Base-by-base conservation (phyloP, 2,329 filamentous ascomycete genomes). In the Byssochlamys sp. region DNA sequence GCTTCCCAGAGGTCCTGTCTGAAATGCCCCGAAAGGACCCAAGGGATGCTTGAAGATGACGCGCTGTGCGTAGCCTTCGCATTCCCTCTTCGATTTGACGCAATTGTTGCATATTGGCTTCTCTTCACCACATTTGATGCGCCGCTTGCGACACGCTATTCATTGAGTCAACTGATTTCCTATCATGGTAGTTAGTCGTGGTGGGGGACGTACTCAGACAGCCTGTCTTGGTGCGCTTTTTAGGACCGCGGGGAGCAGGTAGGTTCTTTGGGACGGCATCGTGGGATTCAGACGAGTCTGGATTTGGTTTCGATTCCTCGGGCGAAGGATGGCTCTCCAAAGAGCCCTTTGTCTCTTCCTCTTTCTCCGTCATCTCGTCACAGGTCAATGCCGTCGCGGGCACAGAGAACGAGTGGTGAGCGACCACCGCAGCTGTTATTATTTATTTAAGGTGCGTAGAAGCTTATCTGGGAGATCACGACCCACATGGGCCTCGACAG, bases 111-210 rank as follows among this genome's bases (percentile, higher is more conserved):
- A 78, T 51, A 71, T 71, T 12, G 75, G 75, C 58, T 77, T 77
- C 66, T 90, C 89, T 72, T 97, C 94, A 61, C 94, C 94, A 73
- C 94, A 99, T 75, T 97, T 99, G 74, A 99, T 97, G 61, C 94
- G 88, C 55, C 94, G 87, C 75, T 89, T 92, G 62, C 94, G 88
- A 75, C 94, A 99, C 58, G 94, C 89, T 91, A 62, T 57, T 19
- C n/a, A 19, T 19, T 5, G 19, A 7, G 39, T 54, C 27, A 25
- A 24, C 14, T 35, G 19, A 1, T n/a, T 35, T 12, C 52, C 29
- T n/a, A 9, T 24, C 53, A n/a, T 26, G 6, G 27, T 1, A 4
- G 0, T n/a, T 12, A 7, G 28, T 14, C 50, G 5, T 26, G 26
- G 28, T 35, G 26, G 25, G 12, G 19, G 9, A 80, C 87, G 72